Percentiles rank a stretch among this genome's conserved stretches.
Evolutionary conservation across 257 asterid species (phyloP).

Genomic region (Jacaranda copaia): DNA sequence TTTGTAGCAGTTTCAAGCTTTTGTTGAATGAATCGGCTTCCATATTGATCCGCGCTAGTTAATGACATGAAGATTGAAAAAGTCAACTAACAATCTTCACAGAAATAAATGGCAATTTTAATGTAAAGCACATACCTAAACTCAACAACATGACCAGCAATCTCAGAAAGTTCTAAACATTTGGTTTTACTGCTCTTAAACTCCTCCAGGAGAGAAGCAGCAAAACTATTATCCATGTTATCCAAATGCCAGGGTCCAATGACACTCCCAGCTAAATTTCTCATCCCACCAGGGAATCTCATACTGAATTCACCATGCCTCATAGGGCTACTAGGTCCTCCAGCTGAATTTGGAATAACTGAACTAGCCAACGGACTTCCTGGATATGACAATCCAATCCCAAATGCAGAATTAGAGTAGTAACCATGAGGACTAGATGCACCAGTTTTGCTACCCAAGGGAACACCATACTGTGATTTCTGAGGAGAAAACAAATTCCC

Average conservation of each 20-base stretch:
- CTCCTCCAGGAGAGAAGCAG: slow-evolving; percentile 87
- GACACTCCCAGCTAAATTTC: slow-evolving; percentile 72
- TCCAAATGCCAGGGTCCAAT: slow-evolving; percentile 90
- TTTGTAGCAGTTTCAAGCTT: slow-evolving; percentile 92
- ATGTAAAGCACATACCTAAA: slow-evolving; percentile 63
- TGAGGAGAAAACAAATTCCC: slow-evolving; percentile 73
- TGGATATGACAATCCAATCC: slow-evolving; percentile 79
- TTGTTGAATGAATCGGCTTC: slow-evolving; percentile 97
- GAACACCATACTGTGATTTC: slow-evolving; percentile 75
- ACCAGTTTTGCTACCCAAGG: slow-evolving; percentile 54
- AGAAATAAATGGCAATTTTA: neutral
- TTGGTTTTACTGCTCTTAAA: slow-evolving; percentile 89
- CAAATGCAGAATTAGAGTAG: slow-evolving; percentile 70
- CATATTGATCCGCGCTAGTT: slow-evolving; percentile 89
- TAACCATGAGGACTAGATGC: slow-evolving; percentile 79
- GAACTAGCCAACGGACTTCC: slow-evolving; percentile 84
- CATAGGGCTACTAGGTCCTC: slow-evolving; percentile 85
- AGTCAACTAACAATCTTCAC: slow-evolving; percentile 29
- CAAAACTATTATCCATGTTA: slow-evolving; percentile 68
- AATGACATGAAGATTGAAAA: slow-evolving; percentile 29
- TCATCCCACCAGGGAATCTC: slow-evolving; percentile 72
- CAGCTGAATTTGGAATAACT: slow-evolving; percentile 64
- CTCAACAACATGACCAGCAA: slow-evolving; percentile 90
- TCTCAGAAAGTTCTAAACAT: slow-evolving; percentile 89
- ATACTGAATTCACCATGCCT: slow-evolving; percentile 74